Evolutionary conservation across 176 grass and related monocot species (phyloP), one percentile per base, ranked within the genome.

Genomic region (Dactylis glomerata): DNA sequence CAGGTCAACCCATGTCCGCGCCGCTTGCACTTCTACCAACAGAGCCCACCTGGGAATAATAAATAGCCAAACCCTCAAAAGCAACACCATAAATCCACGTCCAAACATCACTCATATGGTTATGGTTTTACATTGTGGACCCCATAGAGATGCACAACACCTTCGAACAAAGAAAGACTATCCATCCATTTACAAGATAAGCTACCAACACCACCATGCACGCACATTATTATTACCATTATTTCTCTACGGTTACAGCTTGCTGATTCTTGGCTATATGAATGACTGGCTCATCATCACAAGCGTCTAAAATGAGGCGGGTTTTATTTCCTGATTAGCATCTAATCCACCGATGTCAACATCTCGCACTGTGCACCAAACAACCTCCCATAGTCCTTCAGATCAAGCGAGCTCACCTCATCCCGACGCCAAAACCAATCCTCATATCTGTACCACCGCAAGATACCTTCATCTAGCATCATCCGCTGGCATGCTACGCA

Each of bases 371-470:
- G 84, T 45, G 81, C 86, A 78, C 95, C 96, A 82, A 99, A 96
- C 69, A 99, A 50, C 78, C 64, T 94, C 46, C 93, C 96, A 40
- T 90, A 98, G 51, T 91, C 87, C 19, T 90, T 86, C 84, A 99
- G 57, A 83, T 99, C 88, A 80, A 99, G 93, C 36, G 93, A 94
- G 26, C 64, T 83, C 52, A 94, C 91, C 88, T 99, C 96, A 78
- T 99, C 96, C 1, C 44, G 85, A 22, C 96, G 91, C 96, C 96
- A 99, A 58, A 96, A 96, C 85, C 87, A 92, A 51, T 92, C 90
- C 78, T 99, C 96, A 0, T 99, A 99, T 52, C 90, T 85, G 51
- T 99, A 96, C 96, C 96, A 99, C 84, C 96, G 82, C 91, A 99
- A 96, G 72, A 99, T 81, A 24, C 96, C 96, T 37, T 99, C 96